A percentile compares a stretch with the other conserved stretches of the same genome.
These are phyloP conservation scores for Symbiodinium natans DNA, from an alignment of 73 alveolate genomes.

Conservation along the genomic window DNA sequence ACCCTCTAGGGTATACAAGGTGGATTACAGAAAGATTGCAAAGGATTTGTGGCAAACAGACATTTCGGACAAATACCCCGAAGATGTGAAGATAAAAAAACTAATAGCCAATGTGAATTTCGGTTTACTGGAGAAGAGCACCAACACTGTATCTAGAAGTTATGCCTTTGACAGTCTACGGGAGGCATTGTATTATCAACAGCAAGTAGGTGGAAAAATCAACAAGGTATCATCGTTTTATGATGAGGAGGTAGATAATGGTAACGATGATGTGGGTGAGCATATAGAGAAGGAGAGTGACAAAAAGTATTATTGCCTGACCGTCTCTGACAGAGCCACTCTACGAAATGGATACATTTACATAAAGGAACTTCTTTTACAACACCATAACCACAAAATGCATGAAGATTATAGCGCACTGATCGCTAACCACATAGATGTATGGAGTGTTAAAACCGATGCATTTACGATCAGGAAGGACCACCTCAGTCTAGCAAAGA, in stretches of 20 bases:
- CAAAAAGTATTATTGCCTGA: no score
- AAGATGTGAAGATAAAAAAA: not conserved
- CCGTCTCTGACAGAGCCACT: no score
- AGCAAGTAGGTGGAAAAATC: no score
- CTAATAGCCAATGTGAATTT: not conserved
- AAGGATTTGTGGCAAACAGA: not conserved
- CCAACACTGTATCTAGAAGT: no score
- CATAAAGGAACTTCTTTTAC: not conserved
- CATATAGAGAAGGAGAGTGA: not conserved
- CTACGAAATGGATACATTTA: not conserved
- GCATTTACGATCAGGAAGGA: not conserved
- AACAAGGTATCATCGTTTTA: no score
- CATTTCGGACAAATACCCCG: not conserved
- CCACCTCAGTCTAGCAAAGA: not conserved
- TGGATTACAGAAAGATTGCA: not conserved
- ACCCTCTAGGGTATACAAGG: not conserved
- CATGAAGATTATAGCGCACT: not conserved
- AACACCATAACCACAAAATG: no score
- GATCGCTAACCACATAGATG: not conserved
- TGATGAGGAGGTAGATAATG: no score
- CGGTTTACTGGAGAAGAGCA: no score
- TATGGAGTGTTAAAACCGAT: conserved; percentile 24
- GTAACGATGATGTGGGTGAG: no score
- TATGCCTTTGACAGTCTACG: no score
- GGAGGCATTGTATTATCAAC: no score